phyloP scores from a whole-genome alignment of 371 early-diverging fungal genomes.

The Choanephora cucurbitarum region DNA sequence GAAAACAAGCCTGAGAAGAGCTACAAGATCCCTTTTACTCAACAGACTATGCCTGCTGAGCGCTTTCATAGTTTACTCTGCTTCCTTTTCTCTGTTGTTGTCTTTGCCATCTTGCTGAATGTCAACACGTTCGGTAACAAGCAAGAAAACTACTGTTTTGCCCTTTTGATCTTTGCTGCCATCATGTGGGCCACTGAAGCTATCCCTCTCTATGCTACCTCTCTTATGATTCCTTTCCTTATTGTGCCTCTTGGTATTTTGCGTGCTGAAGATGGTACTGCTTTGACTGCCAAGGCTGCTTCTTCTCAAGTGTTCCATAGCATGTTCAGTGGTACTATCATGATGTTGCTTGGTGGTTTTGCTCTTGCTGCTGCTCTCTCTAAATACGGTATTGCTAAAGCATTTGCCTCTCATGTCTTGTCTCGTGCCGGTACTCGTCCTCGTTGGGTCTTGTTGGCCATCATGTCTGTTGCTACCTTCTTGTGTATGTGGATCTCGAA shows the following conservation, averaged over 20 bases:
- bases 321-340: constrained; percentile 95
- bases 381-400: constrained; percentile 71
- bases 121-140: constrained; percentile 54
- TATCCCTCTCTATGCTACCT: constrained; percentile 82
- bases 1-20: constrained; percentile 48
- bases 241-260: constrained; percentile 74
- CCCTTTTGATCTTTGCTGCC: constrained; percentile 64
- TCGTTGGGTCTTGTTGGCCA: constrained; percentile 66
- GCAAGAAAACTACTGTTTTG: constrained; percentile 69
- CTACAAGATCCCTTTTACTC: constrained; percentile 42
- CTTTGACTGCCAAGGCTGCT: constrained; percentile 70
- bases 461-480: constrained; percentile 77
- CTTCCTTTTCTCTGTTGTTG: constrained; percentile 47
- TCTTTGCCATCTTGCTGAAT: constrained; percentile 58
- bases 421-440: constrained; percentile 74
- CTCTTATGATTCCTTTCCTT: constrained; percentile 76
- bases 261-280: constrained; percentile 49
- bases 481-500: constrained; percentile 82
- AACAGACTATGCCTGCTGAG: constrained; percentile 24
- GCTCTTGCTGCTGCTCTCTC: constrained; percentile 75
- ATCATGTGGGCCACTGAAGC: constrained; percentile 74
- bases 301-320: constrained; percentile 73
- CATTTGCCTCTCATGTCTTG: constrained; percentile 67
- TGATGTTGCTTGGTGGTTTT: constrained; percentile 95
- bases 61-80: constrained; percentile 28